These are phyloP conservation scores for Rehmannia glutinosa DNA, from an alignment of 257 asterid genomes.

Conservation along the genomic window DNA sequence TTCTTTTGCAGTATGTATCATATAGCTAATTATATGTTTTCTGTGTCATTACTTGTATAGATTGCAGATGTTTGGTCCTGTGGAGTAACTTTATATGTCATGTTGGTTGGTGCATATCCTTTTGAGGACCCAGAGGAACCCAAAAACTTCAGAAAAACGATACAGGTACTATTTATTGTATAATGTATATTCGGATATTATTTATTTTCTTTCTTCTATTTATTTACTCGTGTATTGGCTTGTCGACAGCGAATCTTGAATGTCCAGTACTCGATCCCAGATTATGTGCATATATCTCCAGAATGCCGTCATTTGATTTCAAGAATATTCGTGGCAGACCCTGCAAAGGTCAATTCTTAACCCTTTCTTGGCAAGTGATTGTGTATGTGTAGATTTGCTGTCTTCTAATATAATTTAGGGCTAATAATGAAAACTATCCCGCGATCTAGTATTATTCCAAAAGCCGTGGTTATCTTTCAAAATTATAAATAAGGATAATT, in stretches of 20 bases:
- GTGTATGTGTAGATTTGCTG: neutral
- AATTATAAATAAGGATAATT: no score
- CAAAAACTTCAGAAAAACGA: slow-evolving; percentile 87
- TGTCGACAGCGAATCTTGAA: slow-evolving; percentile 77
- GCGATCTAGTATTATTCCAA: no score
- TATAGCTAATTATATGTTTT: no score
- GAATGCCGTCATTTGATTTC: slow-evolving; percentile 90
- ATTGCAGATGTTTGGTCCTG: slow-evolving; percentile 99
- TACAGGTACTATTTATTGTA: slow-evolving; percentile 49
- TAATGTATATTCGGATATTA: neutral
- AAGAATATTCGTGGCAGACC: slow-evolving; percentile 91
- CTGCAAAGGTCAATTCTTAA: slow-evolving; percentile 58
- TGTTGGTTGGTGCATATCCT: slow-evolving; percentile 98
- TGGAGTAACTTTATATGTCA: slow-evolving; percentile 94
- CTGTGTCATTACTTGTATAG: slow-evolving; percentile 30
- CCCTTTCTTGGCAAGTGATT: neutral
- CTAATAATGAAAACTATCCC: neutral
- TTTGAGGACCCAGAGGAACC: slow-evolving; percentile 98
- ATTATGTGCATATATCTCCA: slow-evolving; percentile 84
- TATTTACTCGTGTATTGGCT: slow-evolving; percentile 14
- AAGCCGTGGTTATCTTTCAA: no score
- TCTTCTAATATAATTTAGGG: no score
- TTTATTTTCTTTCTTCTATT: neutral
- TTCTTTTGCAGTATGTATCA: no score
- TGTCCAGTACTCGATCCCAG: slow-evolving; percentile 94